Conservation (phyloP, 768 basidiomycete genomes). For the Termitomyces sp. region DNA sequence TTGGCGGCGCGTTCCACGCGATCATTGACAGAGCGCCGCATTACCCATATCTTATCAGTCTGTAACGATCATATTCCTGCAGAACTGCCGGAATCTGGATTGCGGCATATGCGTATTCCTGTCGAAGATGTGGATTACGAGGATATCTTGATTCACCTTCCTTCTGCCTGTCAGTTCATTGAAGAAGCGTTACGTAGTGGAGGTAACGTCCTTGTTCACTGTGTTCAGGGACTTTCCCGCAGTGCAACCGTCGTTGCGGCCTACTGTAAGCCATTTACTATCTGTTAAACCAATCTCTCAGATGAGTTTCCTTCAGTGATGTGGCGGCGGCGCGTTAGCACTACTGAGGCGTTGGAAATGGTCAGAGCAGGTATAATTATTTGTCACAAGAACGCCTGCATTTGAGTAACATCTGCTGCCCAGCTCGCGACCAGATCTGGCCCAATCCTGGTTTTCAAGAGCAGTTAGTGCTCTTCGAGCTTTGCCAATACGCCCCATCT, state of each 20-base stretch:
- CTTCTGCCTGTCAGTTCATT: slow-evolving; percentile 62
- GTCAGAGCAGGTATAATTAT: slow-evolving; percentile 49
- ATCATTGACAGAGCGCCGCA: slow-evolving; percentile 64
- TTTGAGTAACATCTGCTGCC: not conserved
- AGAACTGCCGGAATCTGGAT: slow-evolving; percentile 63
- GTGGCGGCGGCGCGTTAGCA: slow-evolving; percentile 51
- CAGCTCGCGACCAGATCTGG: slow-evolving; percentile 77
- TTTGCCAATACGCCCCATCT: slow-evolving; percentile 63
- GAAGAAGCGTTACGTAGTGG: slow-evolving; percentile 52
- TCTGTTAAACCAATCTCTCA: not conserved
- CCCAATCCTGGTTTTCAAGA: slow-evolving; percentile 75
- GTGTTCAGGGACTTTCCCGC: slow-evolving; percentile 59
- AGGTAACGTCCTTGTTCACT: slow-evolving; percentile 62
- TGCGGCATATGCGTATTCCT: slow-evolving; percentile 63
- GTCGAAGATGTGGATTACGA: slow-evolving; percentile 68
- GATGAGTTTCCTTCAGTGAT: slow-evolving; percentile 45
- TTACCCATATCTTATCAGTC: slow-evolving; percentile 78
- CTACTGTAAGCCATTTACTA: slow-evolving; percentile 47
- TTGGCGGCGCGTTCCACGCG: slow-evolving; percentile 66
- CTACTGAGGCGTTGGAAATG: slow-evolving; percentile 52
- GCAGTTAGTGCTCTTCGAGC: slow-evolving; percentile 70
- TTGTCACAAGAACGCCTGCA: not conserved
- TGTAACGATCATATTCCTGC: slow-evolving; percentile 69
- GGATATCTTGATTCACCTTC: slow-evolving; percentile 62
- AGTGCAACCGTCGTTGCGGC: slow-evolving; percentile 70